These are phyloP conservation scores for Neofusicoccum laricinum DNA, from an alignment of 2,329 filamentous ascomycete genomes.

Conservation along the genomic window DNA sequence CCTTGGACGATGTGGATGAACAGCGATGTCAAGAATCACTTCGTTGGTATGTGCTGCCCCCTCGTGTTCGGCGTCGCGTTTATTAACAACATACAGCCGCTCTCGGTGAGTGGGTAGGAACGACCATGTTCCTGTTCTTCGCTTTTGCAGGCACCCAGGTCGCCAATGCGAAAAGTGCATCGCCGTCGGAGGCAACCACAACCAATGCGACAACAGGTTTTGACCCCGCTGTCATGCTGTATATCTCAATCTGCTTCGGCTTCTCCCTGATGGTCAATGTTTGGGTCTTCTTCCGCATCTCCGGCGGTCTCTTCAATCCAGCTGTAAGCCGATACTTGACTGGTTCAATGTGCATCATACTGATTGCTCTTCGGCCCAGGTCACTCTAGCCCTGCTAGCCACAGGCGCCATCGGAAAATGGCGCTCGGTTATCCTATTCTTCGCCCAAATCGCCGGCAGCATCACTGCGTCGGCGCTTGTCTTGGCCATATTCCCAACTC, in stretches of 20 bases:
- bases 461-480: constrained; percentile 25
- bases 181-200: constrained; percentile 35
- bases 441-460: constrained; percentile 29
- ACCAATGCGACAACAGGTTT: constrained; percentile 45
- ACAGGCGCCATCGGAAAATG: constrained; percentile 28
- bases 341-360: constrained; percentile 23
- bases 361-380: constrained; percentile 21
- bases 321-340: constrained; percentile 34
- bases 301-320: constrained; percentile 40
- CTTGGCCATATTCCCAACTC: constrained; percentile 32
- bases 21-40: constrained; percentile 33
- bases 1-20: constrained; percentile 39
- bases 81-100: not conserved
- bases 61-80: not conserved
- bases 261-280: constrained; percentile 42
- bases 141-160: constrained; percentile 43
- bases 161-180: constrained; percentile 41
- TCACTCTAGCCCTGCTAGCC: constrained; percentile 36
- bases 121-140: constrained; percentile 20
- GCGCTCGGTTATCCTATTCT: constrained; percentile 32
- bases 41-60: not conserved
- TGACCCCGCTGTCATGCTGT: constrained; percentile 41
- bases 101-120: constrained; percentile 15
- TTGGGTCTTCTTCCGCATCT: constrained; percentile 40
- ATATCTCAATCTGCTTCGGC: constrained; percentile 35